Percentiles rank a stretch among this genome's conserved stretches.
phyloP scores from a whole-genome alignment of 305 asterid genomes.

The Fraxinus latifolia region DNA sequence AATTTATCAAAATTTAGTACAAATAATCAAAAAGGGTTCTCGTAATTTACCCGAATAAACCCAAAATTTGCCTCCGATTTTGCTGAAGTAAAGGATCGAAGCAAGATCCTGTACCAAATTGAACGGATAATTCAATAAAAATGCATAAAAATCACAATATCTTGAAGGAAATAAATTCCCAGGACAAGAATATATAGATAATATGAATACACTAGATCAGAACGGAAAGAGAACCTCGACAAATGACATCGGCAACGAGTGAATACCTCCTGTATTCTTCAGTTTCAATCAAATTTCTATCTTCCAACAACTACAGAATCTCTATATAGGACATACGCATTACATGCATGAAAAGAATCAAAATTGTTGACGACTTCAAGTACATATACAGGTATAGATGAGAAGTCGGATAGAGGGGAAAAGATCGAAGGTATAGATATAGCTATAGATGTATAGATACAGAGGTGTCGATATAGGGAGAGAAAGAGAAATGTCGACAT shows the following conservation, averaged over 20 bases:
- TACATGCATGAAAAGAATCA: background rate
- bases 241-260: background rate
- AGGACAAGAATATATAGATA: background rate
- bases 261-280: background rate
- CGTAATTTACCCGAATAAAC: background rate
- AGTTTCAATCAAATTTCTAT: background rate
- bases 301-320: background rate
- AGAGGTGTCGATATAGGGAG: background rate
- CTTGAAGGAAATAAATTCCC: background rate
- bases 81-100: background rate
- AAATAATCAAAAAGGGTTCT: background rate
- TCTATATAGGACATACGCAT: background rate
- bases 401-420: conserved; percentile 26
- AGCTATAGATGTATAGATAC: background rate
- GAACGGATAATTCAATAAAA: background rate
- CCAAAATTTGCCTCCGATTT: background rate
- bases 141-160: background rate
- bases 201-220: background rate
- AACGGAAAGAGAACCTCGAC: background rate
- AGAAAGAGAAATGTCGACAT: background rate
- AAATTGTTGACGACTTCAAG: background rate
- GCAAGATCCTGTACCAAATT: background rate
- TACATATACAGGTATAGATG: background rate
- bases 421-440: background rate
- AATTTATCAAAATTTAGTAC: background rate